Percentiles rank a stretch among this genome's conserved stretches.
Conservation (phyloP, 2,329 filamentous ascomycete species). For the Curvularia verruculosa region DNA sequence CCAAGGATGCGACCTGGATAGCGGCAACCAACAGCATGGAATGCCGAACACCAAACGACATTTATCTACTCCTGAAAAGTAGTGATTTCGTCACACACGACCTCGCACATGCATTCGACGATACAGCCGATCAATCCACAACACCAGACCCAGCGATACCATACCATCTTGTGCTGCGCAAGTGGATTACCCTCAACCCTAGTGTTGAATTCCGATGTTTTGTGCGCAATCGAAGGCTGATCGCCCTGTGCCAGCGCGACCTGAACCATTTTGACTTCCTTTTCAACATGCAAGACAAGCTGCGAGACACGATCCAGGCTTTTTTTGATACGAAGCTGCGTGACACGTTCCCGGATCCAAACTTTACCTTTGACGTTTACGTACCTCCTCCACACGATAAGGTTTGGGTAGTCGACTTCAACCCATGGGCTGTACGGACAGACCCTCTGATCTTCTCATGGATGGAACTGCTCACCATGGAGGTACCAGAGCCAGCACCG, state of each 20-base stretch:
- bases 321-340: conserved; percentile 80
- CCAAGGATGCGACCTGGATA: conserved; percentile 96
- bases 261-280: conserved; percentile 90
- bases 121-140: conserved; percentile 54
- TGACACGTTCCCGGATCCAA: conserved; percentile 79
- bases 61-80: conserved; percentile 92
- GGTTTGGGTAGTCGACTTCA: conserved; percentile 90
- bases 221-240: conserved; percentile 78
- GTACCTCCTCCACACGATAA: conserved; percentile 75
- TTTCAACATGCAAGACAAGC: conserved; percentile 66
- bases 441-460: conserved; percentile 90
- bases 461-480: conserved; percentile 79
- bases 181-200: conserved; percentile 87
- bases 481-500: conserved; percentile 55
- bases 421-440: conserved; percentile 89
- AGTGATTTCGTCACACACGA: conserved; percentile 96
- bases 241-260: conserved; percentile 88
- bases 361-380: conserved; percentile 92
- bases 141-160: conserved; percentile 58
- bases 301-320: conserved; percentile 71
- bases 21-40: conserved; percentile 86
- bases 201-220: conserved; percentile 96
- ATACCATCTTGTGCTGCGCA: conserved; percentile 83
- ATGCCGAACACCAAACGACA: conserved; percentile 84
- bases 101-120: conserved; percentile 90